Percentiles rank a stretch among this genome's conserved stretches.
Conservation (phyloP, 2,329 filamentous ascomycete species). For the Akanthomyces lecanii region DNA sequence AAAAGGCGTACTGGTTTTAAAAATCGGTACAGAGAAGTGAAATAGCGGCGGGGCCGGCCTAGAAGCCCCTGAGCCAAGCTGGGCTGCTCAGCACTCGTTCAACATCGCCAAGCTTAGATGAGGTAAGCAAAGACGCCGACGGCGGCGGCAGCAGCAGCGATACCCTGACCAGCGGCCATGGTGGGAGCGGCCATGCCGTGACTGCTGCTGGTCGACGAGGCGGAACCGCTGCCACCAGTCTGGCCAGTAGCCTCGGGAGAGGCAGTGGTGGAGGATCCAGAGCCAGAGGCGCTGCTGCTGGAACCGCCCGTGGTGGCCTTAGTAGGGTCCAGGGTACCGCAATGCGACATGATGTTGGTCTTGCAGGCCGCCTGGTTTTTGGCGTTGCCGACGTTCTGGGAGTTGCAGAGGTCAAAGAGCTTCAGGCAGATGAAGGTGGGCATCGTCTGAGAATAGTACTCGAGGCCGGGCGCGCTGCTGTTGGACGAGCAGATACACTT, state of each 20-base stretch:
- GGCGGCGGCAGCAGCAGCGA: slow-evolving; percentile 44
- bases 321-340: slow-evolving; percentile 38
- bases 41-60: slow-evolving; percentile 19
- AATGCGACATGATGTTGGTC: slow-evolving; percentile 43
- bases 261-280: slow-evolving; percentile 24
- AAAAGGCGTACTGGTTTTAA: slow-evolving; percentile 28
- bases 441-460: slow-evolving; percentile 51
- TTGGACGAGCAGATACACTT: slow-evolving; percentile 47
- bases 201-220: slow-evolving; percentile 35
- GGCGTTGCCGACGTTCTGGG: slow-evolving; percentile 36
- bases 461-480: slow-evolving; percentile 45
- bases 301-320: slow-evolving; percentile 28
- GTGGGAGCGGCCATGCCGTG: slow-evolving; percentile 36
- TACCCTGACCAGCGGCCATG: slow-evolving; percentile 41
- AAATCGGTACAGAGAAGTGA: slow-evolving; percentile 32
- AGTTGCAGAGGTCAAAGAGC: slow-evolving; percentile 47
- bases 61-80: slow-evolving; percentile 8
- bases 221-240: slow-evolving; percentile 25
- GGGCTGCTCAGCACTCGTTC: not conserved
- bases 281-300: slow-evolving; percentile 18
- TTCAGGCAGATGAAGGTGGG: slow-evolving; percentile 49
- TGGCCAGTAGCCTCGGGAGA: slow-evolving; percentile 21
- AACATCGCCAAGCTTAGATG: slow-evolving; percentile 33
- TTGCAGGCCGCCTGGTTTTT: slow-evolving; percentile 46
- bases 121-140: slow-evolving; percentile 50